Percentiles rank a stretch among this genome's conserved stretches.
phyloP scores from a whole-genome alignment of 352 stramenopile genomes.

The Phytophthora pini region DNA sequence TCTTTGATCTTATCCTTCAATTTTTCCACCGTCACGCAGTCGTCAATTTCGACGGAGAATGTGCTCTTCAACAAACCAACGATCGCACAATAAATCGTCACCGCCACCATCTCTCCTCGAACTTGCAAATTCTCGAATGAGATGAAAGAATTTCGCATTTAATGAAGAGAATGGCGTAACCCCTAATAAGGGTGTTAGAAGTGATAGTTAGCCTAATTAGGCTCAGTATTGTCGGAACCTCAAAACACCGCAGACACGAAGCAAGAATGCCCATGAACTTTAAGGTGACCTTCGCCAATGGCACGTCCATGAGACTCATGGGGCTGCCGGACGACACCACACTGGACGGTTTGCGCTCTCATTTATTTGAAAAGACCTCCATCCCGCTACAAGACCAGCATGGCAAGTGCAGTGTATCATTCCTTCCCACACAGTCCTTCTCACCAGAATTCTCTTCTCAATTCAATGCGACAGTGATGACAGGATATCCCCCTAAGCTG shows the following conservation, averaged over 20 bases:
- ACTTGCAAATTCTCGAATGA: no score
- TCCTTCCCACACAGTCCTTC: conserved; percentile 6
- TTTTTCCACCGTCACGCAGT: no score
- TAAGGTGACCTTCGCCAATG: conserved; percentile 81
- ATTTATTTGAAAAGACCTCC: conserved; percentile 63
- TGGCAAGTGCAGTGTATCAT: conserved; percentile 38
- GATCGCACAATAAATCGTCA: no score
- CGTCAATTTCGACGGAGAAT: no score
- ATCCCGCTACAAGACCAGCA: conserved; percentile 73
- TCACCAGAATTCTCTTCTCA: conserved; percentile 1
- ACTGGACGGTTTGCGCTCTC: conserved; percentile 57
- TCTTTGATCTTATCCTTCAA: no score
- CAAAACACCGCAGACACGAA: not conserved
- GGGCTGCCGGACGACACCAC: conserved; percentile 65
- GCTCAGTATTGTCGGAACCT: no score
- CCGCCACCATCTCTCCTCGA: no score
- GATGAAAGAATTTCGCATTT: no score
- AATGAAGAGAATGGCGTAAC: no score
- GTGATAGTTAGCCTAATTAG: no score
- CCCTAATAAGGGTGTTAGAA: no score
- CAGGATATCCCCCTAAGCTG: conserved; percentile 72
- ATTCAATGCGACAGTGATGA: conserved; percentile 61
- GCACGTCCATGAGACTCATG: conserved; percentile 77
- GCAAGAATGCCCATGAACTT: conserved; percentile 55
- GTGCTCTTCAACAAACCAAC: no score